Evolutionary conservation across 805 yeast species (phyloP).

Genomic region (Candida railenensis): DNA sequence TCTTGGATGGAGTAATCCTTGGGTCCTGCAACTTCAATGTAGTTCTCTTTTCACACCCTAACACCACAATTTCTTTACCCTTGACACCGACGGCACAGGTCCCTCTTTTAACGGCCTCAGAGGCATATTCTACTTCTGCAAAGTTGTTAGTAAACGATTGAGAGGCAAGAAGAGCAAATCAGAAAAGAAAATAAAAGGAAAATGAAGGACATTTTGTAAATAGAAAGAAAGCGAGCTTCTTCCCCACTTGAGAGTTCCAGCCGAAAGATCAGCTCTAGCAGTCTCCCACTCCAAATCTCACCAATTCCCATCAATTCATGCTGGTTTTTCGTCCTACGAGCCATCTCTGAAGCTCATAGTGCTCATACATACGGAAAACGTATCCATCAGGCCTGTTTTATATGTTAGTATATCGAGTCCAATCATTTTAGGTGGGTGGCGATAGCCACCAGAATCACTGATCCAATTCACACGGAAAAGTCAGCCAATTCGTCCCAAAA

Average conservation of each 20-base stretch:
- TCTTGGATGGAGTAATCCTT: constrained; percentile 92
- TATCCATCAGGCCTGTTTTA: constrained; percentile 91
- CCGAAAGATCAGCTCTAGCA: background rate
- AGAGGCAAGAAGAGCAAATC: background rate
- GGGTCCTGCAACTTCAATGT: constrained; percentile 95
- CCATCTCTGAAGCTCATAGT: too few relatives aligned
- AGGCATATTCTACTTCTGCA: constrained; percentile 90
- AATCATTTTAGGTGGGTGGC: background rate
- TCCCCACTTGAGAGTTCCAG: background rate
- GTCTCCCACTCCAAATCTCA: background rate
- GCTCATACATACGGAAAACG: constrained; percentile 84
- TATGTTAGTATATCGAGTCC: background rate
- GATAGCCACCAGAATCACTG: too few relatives aligned
- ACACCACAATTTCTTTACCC: constrained; percentile 82
- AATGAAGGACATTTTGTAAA: too few relatives aligned
- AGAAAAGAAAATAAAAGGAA: too few relatives aligned
- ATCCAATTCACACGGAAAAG: too few relatives aligned
- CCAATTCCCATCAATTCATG: background rate
- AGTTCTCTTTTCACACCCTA: constrained; percentile 96
- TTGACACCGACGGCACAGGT: constrained; percentile 98
- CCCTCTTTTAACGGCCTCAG: constrained; percentile 97
- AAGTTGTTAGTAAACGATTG: constrained; percentile 27
- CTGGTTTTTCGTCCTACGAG: too few relatives aligned
- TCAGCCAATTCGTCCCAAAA: background rate
- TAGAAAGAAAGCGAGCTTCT: too few relatives aligned